Evolutionary conservation across 805 yeast genomes (phyloP).

Genomic region (Schwanniomyces occidentalis): DNA sequence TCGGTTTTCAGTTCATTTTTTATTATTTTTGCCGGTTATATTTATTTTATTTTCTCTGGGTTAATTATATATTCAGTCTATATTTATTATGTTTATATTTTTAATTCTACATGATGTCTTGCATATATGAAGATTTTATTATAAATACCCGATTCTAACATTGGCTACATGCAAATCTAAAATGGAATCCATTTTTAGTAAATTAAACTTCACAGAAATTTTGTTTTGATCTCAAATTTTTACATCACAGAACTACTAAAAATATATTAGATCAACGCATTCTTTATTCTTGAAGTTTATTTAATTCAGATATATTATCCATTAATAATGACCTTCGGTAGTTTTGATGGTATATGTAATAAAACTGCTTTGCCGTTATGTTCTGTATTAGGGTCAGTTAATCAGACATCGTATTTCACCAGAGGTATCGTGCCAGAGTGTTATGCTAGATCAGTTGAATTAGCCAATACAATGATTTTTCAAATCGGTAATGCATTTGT

Average conservation of each 20-base stretch:
- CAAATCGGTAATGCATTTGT: constrained; percentile 86
- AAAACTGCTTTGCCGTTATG: constrained; percentile 79
- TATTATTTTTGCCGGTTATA: no score
- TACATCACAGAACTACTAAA: no score
- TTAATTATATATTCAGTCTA: no score
- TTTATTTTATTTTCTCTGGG: no score
- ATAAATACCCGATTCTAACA: no score
- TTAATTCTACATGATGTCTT: background rate
- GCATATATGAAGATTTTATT: background rate
- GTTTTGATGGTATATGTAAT: constrained; percentile 61
- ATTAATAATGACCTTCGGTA: constrained; percentile 61
- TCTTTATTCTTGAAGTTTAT: background rate
- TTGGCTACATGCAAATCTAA: no score
- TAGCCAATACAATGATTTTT: constrained; percentile 90
- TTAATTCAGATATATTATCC: background rate
- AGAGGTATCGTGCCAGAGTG: constrained; percentile 75
- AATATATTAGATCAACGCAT: background rate
- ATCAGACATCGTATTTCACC: constrained; percentile 30
- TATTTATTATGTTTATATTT: no score
- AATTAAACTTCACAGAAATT: no score
- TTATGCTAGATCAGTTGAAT: constrained; percentile 80
- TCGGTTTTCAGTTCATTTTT: no score
- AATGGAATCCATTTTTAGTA: no score
- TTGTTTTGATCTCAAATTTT: no score
- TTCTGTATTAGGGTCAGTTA: constrained; percentile 62